These are phyloP conservation scores for Lotmaria passim DNA, from an alignment of 208 protist species.

Conservation along the genomic window DNA sequence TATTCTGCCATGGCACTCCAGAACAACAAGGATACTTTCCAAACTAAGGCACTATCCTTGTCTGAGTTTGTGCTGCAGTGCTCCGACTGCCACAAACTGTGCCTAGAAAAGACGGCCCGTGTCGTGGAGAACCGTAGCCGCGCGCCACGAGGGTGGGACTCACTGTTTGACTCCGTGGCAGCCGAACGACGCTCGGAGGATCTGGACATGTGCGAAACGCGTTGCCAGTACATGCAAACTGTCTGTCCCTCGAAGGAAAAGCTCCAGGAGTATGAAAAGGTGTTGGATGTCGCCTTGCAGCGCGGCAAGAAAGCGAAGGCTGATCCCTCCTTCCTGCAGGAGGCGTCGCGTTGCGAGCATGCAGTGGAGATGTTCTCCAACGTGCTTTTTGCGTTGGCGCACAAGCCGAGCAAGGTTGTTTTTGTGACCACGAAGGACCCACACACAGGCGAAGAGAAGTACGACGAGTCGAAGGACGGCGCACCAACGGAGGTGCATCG, in stretches of 20 bases:
- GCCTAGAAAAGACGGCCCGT: constrained; percentile 56
- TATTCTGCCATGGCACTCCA: constrained; percentile 32
- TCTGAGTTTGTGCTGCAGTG: constrained; percentile 66
- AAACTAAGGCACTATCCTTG: constrained; percentile 46
- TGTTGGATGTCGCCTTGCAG: not conserved
- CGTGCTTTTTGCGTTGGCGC: constrained; percentile 66
- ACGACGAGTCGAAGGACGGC: constrained; percentile 22
- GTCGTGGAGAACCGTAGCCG: constrained; percentile 68
- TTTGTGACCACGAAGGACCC: constrained; percentile 34
- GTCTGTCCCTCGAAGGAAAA: constrained; percentile 42
- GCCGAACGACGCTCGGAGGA: constrained; percentile 60
- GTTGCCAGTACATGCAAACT: constrained; percentile 45
- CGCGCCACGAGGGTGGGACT: constrained; percentile 69
- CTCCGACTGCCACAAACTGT: constrained; percentile 60
- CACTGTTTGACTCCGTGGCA: constrained; percentile 52
- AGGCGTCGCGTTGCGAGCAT: constrained; percentile 70
- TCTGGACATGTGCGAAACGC: constrained; percentile 46
- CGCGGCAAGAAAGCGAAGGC: constrained; percentile 17
- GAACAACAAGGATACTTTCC: constrained; percentile 46
- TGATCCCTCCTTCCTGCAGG: constrained; percentile 35
- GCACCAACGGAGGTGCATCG: constrained; percentile 52
- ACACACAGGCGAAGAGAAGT: constrained; percentile 2
- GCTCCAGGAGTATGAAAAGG: constrained; percentile 49
- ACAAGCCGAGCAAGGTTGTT: constrained; percentile 80
- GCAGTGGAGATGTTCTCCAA: constrained; percentile 57